Evolutionary conservation across 129 eudicot species (phyloP), one percentile per base, ranked within the genome.

Genomic region (Lactuca saligna): DNA sequence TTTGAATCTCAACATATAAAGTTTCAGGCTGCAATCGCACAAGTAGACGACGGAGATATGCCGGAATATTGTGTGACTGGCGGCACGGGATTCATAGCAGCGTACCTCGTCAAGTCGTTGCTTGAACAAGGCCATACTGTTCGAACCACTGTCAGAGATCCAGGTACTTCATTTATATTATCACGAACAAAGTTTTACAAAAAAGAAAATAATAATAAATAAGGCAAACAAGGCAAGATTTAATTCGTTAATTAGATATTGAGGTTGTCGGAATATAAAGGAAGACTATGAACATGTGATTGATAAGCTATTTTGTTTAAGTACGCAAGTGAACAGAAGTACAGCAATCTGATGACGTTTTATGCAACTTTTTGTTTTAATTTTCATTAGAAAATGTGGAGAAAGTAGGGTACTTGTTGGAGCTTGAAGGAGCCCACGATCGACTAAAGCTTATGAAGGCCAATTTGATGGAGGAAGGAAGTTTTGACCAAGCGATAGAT

Each of bases 51-150:
- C 53, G 60, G 17, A 63, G 75, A 67, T 56, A 90, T 90, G 97
- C 85, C 87, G 46, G 87, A 82, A 41, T 91, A 91, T 35, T 88
- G 96, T 66, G 97, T 91, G 12, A 91, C 97, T 5, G 97, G 97
- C 5, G 97, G 96, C 4, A 88, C 97, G 13, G 97, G 97, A 32
- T 83, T 91, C 75, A 85, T 91, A 54, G 96, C 96, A 41, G 88
- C 90, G 63, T 83, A 91, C 75, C 67, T 91, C 39, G 80, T 85
- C 48, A 91, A 85, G 69, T 72, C 85, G 13, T 57, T 88, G 68
- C 73, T 91, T 14, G 80, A 83, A 51, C 76, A 85, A 61, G 97
- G 93, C 9, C 90, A 88, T 57, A 53, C 46, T 0, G 88, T 91
- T 32, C 83, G 97, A 25, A 67, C 97, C 49, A 91, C 97, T 0